phyloP scores from a whole-genome alignment of 306 rosid species.

The Crotalaria pallida region DNA sequence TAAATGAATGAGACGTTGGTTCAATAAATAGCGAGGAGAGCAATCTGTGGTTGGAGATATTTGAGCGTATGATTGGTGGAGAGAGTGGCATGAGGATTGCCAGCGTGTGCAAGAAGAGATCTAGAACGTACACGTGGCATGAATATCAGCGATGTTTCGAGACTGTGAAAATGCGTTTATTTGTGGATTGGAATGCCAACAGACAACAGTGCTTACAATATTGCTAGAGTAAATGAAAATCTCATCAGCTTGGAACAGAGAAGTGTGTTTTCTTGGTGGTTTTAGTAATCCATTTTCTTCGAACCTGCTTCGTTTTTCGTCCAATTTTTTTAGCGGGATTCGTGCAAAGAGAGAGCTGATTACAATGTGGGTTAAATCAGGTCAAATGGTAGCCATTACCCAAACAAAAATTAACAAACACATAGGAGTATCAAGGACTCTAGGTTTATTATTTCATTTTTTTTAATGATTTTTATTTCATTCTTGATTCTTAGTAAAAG shows the following conservation, averaged over 20 bases:
- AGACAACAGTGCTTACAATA: neutral
- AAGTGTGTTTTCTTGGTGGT: slow-evolving; percentile 38
- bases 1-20: accelerated
- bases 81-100: slow-evolving; percentile 23
- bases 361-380: slow-evolving; percentile 29
- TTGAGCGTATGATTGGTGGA: slow-evolving; percentile 31
- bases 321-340: neutral
- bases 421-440: no score
- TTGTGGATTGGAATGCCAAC: slow-evolving; percentile 23
- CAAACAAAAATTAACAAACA: neutral
- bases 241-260: neutral
- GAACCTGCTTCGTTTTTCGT: neutral
- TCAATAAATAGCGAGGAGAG: slow-evolving; percentile 15
- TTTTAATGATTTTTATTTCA: no score
- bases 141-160: slow-evolving; percentile 3
- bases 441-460: no score
- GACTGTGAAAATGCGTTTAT: neutral
- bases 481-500: no score
- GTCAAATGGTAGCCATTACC: neutral
- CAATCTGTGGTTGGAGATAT: slow-evolving; percentile 20
- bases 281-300: slow-evolving; percentile 15
- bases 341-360: neutral
- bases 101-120: slow-evolving; percentile 27
- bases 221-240: neutral
- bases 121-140: slow-evolving; percentile 53